phyloP scores from a whole-genome alignment of 208 protist genomes.

The Zelonia costaricensis region DNA sequence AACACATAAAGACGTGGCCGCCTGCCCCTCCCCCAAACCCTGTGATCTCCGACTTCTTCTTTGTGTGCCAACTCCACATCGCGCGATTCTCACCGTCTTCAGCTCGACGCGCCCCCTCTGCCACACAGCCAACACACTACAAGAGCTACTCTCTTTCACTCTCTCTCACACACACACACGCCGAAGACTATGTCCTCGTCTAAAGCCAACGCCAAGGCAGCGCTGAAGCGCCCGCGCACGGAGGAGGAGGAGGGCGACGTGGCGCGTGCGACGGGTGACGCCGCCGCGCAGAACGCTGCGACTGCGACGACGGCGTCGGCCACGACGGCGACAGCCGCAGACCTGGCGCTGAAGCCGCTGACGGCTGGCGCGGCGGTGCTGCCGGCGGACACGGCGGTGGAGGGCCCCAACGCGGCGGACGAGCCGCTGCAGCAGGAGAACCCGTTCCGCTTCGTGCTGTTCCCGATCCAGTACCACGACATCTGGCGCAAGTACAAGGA shows the following conservation, averaged over 20 bases:
- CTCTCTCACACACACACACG: too few relatives aligned
- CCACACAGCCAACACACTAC: neutral
- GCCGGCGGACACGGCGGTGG: constrained; percentile 4
- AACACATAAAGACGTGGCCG: too few relatives aligned
- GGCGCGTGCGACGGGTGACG: neutral
- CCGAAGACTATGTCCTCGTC: constrained; percentile 7
- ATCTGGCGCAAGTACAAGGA: constrained; percentile 99
- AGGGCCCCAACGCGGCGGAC: constrained; percentile 31
- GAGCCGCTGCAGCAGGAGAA: constrained; percentile 97
- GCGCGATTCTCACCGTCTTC: too few relatives aligned
- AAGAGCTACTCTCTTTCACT: too few relatives aligned
- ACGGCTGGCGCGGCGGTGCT: constrained; percentile 6
- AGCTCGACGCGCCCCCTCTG: too few relatives aligned
- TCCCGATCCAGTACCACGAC: constrained; percentile 97
- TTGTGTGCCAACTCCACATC: too few relatives aligned
- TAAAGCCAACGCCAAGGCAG: neutral
- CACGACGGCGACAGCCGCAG: too few relatives aligned
- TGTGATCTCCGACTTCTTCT: too few relatives aligned
- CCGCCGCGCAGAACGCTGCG: neutral
- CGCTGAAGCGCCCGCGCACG: constrained; percentile 18
- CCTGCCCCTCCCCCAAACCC: too few relatives aligned
- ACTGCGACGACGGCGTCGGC: too few relatives aligned
- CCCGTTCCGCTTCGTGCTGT: constrained; percentile 97
- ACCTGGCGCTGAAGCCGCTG: constrained; percentile 6
- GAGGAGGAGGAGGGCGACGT: constrained; percentile 10